Conservation (phyloP, 495 filamentous ascomycete genomes). For the Trichocladium uniseriatum region DNA sequence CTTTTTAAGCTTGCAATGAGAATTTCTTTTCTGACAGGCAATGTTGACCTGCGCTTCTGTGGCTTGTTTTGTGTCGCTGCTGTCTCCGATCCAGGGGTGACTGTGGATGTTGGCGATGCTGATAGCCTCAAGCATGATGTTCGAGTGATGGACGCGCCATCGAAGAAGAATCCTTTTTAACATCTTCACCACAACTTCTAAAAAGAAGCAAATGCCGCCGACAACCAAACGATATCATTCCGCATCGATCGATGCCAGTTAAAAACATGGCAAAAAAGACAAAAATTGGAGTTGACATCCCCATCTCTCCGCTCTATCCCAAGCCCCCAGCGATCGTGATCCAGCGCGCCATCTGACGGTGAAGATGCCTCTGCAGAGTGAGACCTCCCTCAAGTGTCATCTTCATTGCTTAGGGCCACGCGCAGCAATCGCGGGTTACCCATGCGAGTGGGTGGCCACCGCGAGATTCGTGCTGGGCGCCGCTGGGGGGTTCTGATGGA, state of each 20-base stretch:
- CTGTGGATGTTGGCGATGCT: constrained; percentile 9
- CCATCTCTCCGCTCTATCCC: constrained; percentile 38
- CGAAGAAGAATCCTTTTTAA: neutral
- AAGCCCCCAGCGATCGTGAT: constrained; percentile 44
- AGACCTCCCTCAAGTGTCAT: constrained; percentile 41
- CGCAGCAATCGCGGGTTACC: constrained; percentile 42
- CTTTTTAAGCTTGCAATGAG: no score
- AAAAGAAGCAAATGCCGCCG: no score
- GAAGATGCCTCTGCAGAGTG: constrained; percentile 46
- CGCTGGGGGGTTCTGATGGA: constrained; percentile 40
- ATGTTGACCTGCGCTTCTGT: no score
- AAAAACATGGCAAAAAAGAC: constrained; percentile 21
- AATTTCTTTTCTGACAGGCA: no score
- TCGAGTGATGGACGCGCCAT: neutral
- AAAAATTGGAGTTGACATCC: constrained; percentile 37
- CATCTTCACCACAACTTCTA: no score
- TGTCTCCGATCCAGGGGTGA: no score
- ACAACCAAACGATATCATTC: no score
- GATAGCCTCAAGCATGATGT: neutral
- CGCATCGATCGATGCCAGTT: no score
- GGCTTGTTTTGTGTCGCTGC: no score
- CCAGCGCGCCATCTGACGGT: constrained; percentile 45
- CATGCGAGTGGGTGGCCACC: constrained; percentile 42
- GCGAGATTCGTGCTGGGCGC: constrained; percentile 46
- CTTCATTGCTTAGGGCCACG: constrained; percentile 42